phyloP scores from a whole-genome alignment of 139 green algal genomes.

The Coccomyxa sp. region DNA sequence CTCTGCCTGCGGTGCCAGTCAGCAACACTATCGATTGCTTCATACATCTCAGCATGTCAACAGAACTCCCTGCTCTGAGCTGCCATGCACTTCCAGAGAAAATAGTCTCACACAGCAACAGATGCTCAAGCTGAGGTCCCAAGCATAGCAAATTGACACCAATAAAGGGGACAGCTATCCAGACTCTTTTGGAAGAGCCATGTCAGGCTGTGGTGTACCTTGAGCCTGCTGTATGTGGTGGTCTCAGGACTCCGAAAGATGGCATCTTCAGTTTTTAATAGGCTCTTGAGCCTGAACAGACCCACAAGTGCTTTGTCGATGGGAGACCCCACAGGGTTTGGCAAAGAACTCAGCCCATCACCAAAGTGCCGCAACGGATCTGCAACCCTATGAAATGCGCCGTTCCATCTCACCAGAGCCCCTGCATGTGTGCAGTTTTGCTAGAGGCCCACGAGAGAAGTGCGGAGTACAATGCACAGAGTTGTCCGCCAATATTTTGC shows the following conservation, averaged over 20 bases:
- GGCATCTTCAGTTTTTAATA: slow-evolving; percentile 54
- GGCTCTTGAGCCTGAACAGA: slow-evolving; percentile 64
- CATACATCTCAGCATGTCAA: too few relatives aligned
- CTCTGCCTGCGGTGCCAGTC: slow-evolving; percentile 46
- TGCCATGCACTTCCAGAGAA: too few relatives aligned
- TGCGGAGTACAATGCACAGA: too few relatives aligned
- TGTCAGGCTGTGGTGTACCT: slow-evolving; percentile 30
- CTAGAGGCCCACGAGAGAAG: too few relatives aligned
- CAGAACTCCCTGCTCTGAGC: too few relatives aligned
- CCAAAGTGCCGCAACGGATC: slow-evolving; percentile 74
- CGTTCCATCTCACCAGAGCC: slow-evolving; percentile 65
- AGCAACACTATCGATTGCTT: too few relatives aligned
- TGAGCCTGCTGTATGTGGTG: slow-evolving; percentile 54
- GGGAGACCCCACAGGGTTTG: slow-evolving; percentile 79
- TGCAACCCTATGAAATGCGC: slow-evolving; percentile 54
- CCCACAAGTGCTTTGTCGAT: slow-evolving; percentile 67
- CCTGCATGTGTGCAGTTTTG: too few relatives aligned
- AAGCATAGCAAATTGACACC: too few relatives aligned
- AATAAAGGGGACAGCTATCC: too few relatives aligned
- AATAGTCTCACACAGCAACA: too few relatives aligned
- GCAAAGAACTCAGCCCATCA: slow-evolving; percentile 72
- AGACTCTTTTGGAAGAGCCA: not conserved
- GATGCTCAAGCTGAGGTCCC: too few relatives aligned
- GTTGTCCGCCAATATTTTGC: too few relatives aligned
- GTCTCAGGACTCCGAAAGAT: slow-evolving; percentile 63